These are phyloP conservation scores for Quercus mongolica DNA, from an alignment of 306 rosid genomes.

Conservation along the genomic window DNA sequence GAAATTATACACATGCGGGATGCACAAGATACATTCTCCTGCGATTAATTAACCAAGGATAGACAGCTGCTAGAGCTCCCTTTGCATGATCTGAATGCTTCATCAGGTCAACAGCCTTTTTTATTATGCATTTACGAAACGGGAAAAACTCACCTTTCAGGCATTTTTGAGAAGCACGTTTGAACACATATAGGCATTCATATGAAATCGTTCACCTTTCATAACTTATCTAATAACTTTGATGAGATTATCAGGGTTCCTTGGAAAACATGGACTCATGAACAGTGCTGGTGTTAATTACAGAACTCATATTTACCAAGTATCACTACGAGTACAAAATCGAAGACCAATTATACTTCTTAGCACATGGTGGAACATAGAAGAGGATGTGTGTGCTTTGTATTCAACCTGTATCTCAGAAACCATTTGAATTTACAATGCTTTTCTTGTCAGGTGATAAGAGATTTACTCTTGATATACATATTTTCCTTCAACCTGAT, in stretches of 20 bases:
- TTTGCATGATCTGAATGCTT: no score
- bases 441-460: constrained; percentile 3
- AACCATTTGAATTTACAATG: constrained; percentile 27
- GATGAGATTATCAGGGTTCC: background rate
- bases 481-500: constrained; percentile 17
- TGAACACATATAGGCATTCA: no score
- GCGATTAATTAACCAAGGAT: no score
- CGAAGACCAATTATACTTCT: background rate
- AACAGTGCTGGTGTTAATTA: background rate
- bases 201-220: no score
- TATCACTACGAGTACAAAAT: background rate
- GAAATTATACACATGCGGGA: no score
- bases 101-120: no score
- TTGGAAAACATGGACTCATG: background rate
- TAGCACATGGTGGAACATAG: constrained; percentile 23
- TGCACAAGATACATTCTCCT: no score
- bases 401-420: background rate
- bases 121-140: no score
- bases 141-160: no score
- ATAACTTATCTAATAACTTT: background rate
- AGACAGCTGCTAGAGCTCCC: no score
- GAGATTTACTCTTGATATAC: constrained; percentile 14
- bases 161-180: no score
- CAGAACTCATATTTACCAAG: background rate
- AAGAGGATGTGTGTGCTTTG: constrained; percentile 19